Evolutionary conservation across 768 basidiomycete genomes (phyloP), one percentile per base, ranked within the genome.

Genomic region (Suillus paluster): DNA sequence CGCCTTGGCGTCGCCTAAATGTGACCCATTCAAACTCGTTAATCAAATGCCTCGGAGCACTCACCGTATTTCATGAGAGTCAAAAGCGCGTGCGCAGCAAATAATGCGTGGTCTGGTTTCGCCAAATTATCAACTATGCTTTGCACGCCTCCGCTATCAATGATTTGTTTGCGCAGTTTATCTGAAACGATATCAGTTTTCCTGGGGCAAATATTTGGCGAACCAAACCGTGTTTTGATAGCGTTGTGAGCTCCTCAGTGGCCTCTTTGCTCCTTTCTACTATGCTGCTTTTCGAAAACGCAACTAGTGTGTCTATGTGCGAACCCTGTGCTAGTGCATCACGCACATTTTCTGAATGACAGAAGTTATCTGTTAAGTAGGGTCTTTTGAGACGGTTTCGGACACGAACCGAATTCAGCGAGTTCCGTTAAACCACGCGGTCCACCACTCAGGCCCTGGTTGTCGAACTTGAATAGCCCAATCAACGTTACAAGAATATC

Each of bases 401-500:
- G 12, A 45, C 19, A 41, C 57, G 42, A 27, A 57, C 57, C 36
- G 17, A 4, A 30, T 4, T 27, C 8, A 12, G 39, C 57, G 17
- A 57, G 57, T 8, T 6, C 2, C 11, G 7, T 41, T 7, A 57
- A 30, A 41, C 57, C 39, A 19, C 57, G 34, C 6, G 17, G 19
- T 14, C 34, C 57, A 30, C 39, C 25, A 5, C 57, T 42, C 39
- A 41, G 25, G 19, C 34, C 25, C 19, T 46, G 25, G 17, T 49
- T 27, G 17, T 49, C 48, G 25, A 17, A 49, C 48, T 49, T 53
- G 1, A 75, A 62, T 64, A 68, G 61, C 23, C 72, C 67, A 14
- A 70, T 25, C 4, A 74, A 61, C 10, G 30, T 62, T 1, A 61
- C 39, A 0, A 75, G 59, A 15, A 62, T 63, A 39, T 62, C 61